phyloP scores from a whole-genome alignment of 1,284 basidiomycete genomes.

The Sanguinoderma infundibulare region DNA sequence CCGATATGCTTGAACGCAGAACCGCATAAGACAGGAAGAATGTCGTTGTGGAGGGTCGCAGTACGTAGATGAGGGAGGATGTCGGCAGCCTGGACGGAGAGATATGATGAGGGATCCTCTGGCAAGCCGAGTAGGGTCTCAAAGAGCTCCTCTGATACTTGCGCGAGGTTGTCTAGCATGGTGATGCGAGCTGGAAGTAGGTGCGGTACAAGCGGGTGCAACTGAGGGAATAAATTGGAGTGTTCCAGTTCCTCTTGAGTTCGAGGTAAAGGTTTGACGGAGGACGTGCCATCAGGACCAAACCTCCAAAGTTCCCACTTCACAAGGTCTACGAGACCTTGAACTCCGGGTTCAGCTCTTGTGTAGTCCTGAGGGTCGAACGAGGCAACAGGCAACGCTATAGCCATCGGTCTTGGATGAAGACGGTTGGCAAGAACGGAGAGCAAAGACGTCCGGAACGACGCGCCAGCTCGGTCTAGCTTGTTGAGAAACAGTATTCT shows the following conservation, averaged over 20 bases:
- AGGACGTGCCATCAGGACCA: conserved; percentile 50
- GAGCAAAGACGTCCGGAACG: conserved; percentile 68
- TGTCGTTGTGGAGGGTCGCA: conserved; percentile 66
- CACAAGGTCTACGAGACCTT: conserved; percentile 80
- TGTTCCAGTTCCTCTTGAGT: conserved; percentile 47
- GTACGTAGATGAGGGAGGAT: conserved; percentile 71
- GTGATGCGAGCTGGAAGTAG: conserved; percentile 69
- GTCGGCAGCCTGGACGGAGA: conserved; percentile 51
- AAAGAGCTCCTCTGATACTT: conserved; percentile 81
- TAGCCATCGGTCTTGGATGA: conserved; percentile 72
- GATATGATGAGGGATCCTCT: conserved; percentile 62
- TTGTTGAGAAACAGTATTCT: conserved; percentile 89
- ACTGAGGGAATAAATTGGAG: conserved; percentile 49
- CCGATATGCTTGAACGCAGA: conserved; percentile 84
- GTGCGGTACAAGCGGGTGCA: conserved; percentile 71
- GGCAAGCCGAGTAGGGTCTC: conserved; percentile 67
- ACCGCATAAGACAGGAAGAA: conserved; percentile 85
- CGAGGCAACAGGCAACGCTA: conserved; percentile 82
- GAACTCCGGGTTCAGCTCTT: conserved; percentile 74
- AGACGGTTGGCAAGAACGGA: conserved; percentile 77
- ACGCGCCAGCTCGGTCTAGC: conserved; percentile 84
- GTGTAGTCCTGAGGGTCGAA: conserved; percentile 68
- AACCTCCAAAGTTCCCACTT: conserved; percentile 83
- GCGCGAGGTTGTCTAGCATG: conserved; percentile 78
- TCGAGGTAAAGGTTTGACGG: conserved; percentile 56